Evolutionary conservation across 306 rosid genomes (phyloP).

Genomic region (Oxytropis ochrocephala): DNA sequence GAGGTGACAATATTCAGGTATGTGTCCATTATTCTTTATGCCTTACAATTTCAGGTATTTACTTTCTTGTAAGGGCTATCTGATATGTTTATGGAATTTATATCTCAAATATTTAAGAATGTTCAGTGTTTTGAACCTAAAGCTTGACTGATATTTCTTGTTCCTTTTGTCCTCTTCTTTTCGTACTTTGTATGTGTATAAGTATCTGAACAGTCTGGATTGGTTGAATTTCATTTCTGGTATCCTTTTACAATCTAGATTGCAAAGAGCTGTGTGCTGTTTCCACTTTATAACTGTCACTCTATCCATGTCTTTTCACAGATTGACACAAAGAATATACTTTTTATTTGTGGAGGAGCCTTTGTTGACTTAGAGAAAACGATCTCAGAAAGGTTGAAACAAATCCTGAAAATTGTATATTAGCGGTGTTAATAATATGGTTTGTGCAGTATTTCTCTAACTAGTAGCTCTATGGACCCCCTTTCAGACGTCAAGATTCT

Average conservation of each 20-base stretch:
- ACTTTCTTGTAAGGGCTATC: conserved; percentile 2
- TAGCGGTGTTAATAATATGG: not conserved
- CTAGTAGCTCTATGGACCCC: conserved; percentile 11
- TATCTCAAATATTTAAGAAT: conserved; percentile 1
- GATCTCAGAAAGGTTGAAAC: conserved; percentile 84
- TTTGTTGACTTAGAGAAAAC: conserved; percentile 96
- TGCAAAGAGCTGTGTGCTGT: not conserved
- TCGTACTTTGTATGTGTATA: not conserved
- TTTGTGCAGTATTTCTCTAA: not conserved
- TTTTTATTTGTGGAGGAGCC: conserved; percentile 97
- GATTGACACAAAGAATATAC: conserved; percentile 98
- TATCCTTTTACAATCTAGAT: conserved; percentile 9
- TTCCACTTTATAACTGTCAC: not conserved
- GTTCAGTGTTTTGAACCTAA: not conserved
- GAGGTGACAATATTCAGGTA: conserved; percentile 97
- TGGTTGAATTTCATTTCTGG: conserved; percentile 1
- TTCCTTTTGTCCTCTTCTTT: not conserved
- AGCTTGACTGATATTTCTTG: not conserved
- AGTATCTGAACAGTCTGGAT: not conserved
- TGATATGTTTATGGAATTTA: not conserved
- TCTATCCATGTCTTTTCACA: conserved; percentile 31
- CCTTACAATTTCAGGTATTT: not conserved
- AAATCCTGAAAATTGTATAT: conserved; percentile 12
- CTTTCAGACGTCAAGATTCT: conserved; percentile 81
- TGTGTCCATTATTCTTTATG: not conserved